These are phyloP conservation scores for Trichoderma pleuroti DNA, from an alignment of 2,329 filamentous ascomycete species.

Conservation along the genomic window DNA sequence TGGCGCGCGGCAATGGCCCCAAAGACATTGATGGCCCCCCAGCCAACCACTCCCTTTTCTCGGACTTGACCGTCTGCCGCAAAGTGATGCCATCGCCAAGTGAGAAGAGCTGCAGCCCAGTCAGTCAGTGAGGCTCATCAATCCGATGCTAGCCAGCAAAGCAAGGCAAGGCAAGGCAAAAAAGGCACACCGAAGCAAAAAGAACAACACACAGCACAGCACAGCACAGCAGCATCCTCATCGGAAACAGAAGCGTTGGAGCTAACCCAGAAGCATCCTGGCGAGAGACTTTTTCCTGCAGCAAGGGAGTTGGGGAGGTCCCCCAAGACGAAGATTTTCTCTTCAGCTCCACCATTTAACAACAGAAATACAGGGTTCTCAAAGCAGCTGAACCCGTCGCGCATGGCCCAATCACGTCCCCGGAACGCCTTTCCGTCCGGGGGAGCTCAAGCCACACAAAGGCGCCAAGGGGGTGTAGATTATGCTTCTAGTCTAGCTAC, in stretches of 20 bases:
- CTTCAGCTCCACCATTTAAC: neutral
- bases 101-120: neutral
- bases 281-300: neutral
- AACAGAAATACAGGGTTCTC: neutral
- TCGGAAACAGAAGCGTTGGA: neutral
- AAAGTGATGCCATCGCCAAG: neutral
- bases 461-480: neutral
- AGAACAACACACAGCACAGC: neutral
- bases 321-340: neutral
- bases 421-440: neutral
- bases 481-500: neutral
- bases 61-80: conserved; percentile 6
- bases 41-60: neutral
- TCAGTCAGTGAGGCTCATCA: neutral
- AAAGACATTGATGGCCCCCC: neutral
- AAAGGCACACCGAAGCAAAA: neutral
- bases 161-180: neutral
- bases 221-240: neutral
- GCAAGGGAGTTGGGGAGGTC: neutral
- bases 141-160: conserved; percentile 2
- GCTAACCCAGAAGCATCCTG: neutral
- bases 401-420: conserved; percentile 2
- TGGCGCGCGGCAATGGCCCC: conserved; percentile 3
- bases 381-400: conserved; percentile 3
- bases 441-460: conserved; percentile 1